A percentile compares a stretch with the other conserved stretches of the same genome.
Evolutionary conservation across 2,329 filamentous ascomycete genomes (phyloP).

Genomic region (Hypoxylon sp.): DNA sequence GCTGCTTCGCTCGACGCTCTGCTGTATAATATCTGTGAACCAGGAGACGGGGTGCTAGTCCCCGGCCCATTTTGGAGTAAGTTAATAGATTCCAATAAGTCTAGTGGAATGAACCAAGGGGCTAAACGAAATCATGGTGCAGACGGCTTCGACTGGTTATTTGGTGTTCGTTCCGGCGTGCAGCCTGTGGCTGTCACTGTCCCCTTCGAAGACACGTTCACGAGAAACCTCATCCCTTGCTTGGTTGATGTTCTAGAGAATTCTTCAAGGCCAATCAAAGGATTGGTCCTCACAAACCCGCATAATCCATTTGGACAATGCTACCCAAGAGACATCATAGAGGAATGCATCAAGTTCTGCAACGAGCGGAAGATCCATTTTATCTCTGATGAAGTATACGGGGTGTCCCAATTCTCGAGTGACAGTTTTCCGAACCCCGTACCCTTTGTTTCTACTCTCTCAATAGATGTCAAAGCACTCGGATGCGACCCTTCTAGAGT

Average conservation of each 20-base stretch:
- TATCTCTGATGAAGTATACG: slow-evolving; percentile 73
- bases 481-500: slow-evolving; percentile 57
- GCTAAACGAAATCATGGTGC: too few relatives aligned
- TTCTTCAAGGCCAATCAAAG: background rate
- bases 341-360: slow-evolving; percentile 65
- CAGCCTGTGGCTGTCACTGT: background rate
- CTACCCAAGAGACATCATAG: slow-evolving; percentile 61
- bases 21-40: slow-evolving; percentile 54
- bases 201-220: background rate
- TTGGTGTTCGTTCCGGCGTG: background rate
- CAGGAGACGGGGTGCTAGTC: slow-evolving; percentile 54
- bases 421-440: slow-evolving; percentile 50
- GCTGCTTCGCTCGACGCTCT: slow-evolving; percentile 45
- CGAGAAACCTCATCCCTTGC: background rate
- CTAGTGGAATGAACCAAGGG: too few relatives aligned
- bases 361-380: slow-evolving; percentile 65
- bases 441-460: slow-evolving; percentile 57
- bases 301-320: slow-evolving; percentile 67
- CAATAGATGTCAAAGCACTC: slow-evolving; percentile 54
- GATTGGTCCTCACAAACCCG: slow-evolving; percentile 57
- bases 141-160: background rate
- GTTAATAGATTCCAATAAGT: too few relatives aligned
- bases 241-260: background rate
- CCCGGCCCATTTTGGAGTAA: slow-evolving; percentile 52
- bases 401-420: slow-evolving; percentile 49